Evolutionary conservation across 2,329 filamentous ascomycete genomes (phyloP), one percentile per base, ranked within the genome.

Genomic region (Colletotrichum gigasporum): DNA sequence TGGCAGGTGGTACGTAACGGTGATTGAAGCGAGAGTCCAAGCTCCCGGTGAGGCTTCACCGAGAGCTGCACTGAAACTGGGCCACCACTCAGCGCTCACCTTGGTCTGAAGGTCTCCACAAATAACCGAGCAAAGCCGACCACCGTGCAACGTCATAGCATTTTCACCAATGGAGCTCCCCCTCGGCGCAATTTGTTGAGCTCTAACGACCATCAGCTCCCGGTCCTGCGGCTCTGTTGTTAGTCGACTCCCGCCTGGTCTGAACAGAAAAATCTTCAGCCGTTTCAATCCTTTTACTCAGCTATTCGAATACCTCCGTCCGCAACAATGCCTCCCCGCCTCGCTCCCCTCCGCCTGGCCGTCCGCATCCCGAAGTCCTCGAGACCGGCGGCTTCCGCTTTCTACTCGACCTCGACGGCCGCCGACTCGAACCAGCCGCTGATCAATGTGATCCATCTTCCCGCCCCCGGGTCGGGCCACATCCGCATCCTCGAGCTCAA

Each of bases 401-500:
- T 75, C 65, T 84, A 83, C 72, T 82, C 82, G 11, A 82, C 82
- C 67, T 76, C 79, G 34, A 70, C 79, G 30, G 76, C 83, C 34
- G 55, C 76, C 5, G 79, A 77, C 44, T 67, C 66, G n/a, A 55
- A 53, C 22, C 63, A 66, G 63, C 82, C 87, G 10, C 79, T 90
- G 48, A 81, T 97, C 78, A 89, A 90, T 73, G 85, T 92, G 69
- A 90, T 88, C 65, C 89, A 91, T 76, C 80, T 97, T 50, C 90
- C 92, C 42, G 92, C 94, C 3, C 90, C 93, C 0, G 87, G 90
- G 73, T 88, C 88, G 16, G 96, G 95, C 68, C 91, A 91, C 80
- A 96, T 98, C 78, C 90, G 93, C 63, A 86, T 98, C 68, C 88
- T 98, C 60, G 91, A 95, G 66, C 86, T 99, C 69, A 96, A 97